Evolutionary conservation across 1,284 basidiomycete genomes (phyloP).

Genomic region (Austroboletus niveus): DNA sequence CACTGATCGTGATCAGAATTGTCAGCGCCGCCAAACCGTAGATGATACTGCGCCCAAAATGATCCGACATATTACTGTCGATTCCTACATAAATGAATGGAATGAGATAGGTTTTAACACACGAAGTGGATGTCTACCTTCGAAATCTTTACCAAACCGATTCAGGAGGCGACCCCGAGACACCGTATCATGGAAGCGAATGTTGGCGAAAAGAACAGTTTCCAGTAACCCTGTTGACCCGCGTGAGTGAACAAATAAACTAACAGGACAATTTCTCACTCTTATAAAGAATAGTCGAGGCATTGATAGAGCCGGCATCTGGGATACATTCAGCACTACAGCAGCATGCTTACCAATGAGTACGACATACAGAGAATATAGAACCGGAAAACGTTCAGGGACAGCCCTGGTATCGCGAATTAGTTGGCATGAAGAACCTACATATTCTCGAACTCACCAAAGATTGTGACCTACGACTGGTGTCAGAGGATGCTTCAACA

Average conservation of each 20-base stretch:
- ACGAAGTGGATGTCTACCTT: conserved; percentile 49
- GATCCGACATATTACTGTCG: conserved; percentile 83
- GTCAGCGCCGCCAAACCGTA: conserved; percentile 58
- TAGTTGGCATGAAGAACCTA: conserved; percentile 1
- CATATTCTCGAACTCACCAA: conserved; percentile 30
- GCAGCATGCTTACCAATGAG: background rate
- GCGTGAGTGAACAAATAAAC: conserved; percentile 14
- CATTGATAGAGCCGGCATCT: conserved; percentile 70
- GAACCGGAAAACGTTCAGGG: conserved; percentile 65
- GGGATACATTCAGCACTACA: background rate
- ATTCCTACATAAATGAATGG: conserved; percentile 49
- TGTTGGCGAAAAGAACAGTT: conserved; percentile 84
- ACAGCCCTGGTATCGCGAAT: conserved; percentile 43
- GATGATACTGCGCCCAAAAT: conserved; percentile 77
- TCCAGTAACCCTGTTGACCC: conserved; percentile 63
- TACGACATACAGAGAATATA: conserved; percentile 57
- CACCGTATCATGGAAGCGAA: conserved; percentile 93
- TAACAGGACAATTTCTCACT: conserved; percentile 37
- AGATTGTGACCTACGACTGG: conserved; percentile 38
- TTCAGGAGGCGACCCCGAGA: conserved; percentile 85
- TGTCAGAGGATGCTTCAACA: conserved; percentile 6
- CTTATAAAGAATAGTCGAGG: conserved; percentile 70
- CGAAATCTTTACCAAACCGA: conserved; percentile 92
- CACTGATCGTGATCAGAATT: conserved; percentile 72
- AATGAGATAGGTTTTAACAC: background rate